Percentiles rank a stretch among this genome's conserved stretches.
Evolutionary conservation across 768 basidiomycete genomes (phyloP).

Genomic region (Pisolithus sp.): DNA sequence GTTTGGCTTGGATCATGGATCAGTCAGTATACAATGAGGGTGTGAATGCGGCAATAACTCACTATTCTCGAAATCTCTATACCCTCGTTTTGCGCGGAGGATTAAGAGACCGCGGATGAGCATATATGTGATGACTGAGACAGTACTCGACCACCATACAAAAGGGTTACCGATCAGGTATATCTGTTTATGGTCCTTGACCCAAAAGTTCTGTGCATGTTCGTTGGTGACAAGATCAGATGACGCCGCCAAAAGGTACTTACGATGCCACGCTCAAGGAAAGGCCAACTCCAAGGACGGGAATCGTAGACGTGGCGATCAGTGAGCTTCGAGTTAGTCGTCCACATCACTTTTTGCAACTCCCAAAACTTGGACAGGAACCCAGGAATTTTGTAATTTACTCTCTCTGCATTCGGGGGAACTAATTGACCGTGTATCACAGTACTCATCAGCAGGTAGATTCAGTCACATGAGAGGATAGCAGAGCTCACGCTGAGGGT

Average conservation of each 20-base stretch:
- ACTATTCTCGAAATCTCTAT: slow-evolving; percentile 90
- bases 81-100: slow-evolving; percentile 86
- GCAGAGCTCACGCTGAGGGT: slow-evolving; percentile 44
- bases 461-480: not conserved
- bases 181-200: slow-evolving; percentile 91
- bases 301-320: slow-evolving; percentile 95
- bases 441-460: not conserved
- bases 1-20: slow-evolving; percentile 50
- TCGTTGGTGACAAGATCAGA: slow-evolving; percentile 3
- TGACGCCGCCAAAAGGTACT: slow-evolving; percentile 26
- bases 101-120: slow-evolving; percentile 71
- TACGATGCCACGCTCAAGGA: slow-evolving; percentile 86
- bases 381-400: slow-evolving; percentile 87
- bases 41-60: slow-evolving; percentile 22
- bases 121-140: slow-evolving; percentile 63
- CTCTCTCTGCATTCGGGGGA: slow-evolving; percentile 59
- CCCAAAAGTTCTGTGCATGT: slow-evolving; percentile 85
- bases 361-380: slow-evolving; percentile 91
- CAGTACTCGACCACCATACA: slow-evolving; percentile 83
- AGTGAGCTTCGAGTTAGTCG: slow-evolving; percentile 90
- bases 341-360: slow-evolving; percentile 94
- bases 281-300: slow-evolving; percentile 89
- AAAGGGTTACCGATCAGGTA: slow-evolving; percentile 94
- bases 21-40: not conserved
- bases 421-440: slow-evolving; percentile 39